Evolutionary conservation across 2,329 filamentous ascomycete genomes (phyloP), one percentile per base, ranked within the genome.

Genomic region (Epichloe brachyelytri): DNA sequence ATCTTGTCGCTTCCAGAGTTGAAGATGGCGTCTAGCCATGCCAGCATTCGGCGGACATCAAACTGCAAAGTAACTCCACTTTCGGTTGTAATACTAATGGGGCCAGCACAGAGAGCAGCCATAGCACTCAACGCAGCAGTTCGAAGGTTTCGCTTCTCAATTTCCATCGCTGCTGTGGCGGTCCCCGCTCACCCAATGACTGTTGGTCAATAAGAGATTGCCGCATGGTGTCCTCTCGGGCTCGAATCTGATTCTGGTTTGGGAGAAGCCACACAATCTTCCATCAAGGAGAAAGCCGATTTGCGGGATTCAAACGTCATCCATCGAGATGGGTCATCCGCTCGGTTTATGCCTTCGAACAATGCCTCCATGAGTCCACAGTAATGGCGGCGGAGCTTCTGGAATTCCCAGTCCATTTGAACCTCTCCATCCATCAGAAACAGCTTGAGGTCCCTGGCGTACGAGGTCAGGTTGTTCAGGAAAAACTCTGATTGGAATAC

Each of bases 221-320:
- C 43, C 88, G 79, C 84, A 96, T 94, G 37, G 80, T 85, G 55
- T 95, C 86, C 66, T 96, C 90, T 54, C 88, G 78, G 52, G 84
- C 82, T 5, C 83, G 80, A 40, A 95, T 86, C 56, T 94, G 86
- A 14, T 72, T 75, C 63, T 94, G 88, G 56, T 96, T 95, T 0
- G 90, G 88, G 90, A 95, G 65, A 94, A 96, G 2, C 93, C 93
- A 64, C 93, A 98, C 94, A 98, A 57, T 97, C 91, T 67, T 98
- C 93, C 90, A 98, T 97, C 46, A 98, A 71, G 0, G 90, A 84
- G 63, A 98, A 98, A 0, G 91, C 86, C 5, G 93, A 96, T 64
- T 96, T 95, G 40, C 94, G 78, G 12, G 90, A 88, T 65, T 98
- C 93, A 62, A 98, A 98, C 0, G 93, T 90, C 80, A 98, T 93